These are phyloP conservation scores for Bothriochloa decipiens DNA, from an alignment of 176 grass and related monocot genomes.

Conservation along the genomic window DNA sequence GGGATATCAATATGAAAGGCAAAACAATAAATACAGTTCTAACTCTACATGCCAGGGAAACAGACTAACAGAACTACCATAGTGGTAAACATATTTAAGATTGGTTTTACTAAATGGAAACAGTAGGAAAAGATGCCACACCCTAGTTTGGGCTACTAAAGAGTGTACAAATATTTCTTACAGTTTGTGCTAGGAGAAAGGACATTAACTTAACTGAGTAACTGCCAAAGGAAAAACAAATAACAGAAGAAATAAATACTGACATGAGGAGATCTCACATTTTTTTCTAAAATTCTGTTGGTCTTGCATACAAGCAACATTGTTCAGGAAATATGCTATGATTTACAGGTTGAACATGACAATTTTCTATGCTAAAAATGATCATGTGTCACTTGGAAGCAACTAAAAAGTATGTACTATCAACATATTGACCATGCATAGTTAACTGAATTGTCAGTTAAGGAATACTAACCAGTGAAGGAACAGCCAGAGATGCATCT, in stretches of 20 bases:
- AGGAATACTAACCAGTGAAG: conserved; percentile 36
- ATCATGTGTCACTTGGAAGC: neutral
- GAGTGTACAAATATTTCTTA: neutral
- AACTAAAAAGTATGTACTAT: conserved; percentile 8
- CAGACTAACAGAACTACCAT: neutral
- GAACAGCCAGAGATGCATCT: conserved; percentile 37
- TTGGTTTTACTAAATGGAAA: conserved; percentile 27
- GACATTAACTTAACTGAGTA: conserved; percentile 17
- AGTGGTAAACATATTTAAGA: conserved; percentile 7
- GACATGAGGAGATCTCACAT: neutral
- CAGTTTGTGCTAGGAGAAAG: conserved; percentile 1
- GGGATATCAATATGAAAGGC: neutral
- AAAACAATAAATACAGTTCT: conserved; percentile 26
- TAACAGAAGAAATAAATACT: conserved; percentile 19
- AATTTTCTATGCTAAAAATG: conserved; percentile 5
- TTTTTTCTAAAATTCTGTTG: neutral
- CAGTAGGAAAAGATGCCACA: neutral
- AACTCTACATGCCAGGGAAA: neutral
- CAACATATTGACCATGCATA: conserved; percentile 32
- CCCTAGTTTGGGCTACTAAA: conserved; percentile 7
- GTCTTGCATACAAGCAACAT: neutral
- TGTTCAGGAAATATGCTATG: neutral
- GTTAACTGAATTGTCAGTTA: conserved; percentile 36
- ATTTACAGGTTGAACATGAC: conserved; percentile 2
- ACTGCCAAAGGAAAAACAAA: conserved; percentile 1